These are phyloP conservation scores for Ophiostoma perfectum DNA, from an alignment of 2,329 filamentous ascomycete species.

Conservation along the genomic window DNA sequence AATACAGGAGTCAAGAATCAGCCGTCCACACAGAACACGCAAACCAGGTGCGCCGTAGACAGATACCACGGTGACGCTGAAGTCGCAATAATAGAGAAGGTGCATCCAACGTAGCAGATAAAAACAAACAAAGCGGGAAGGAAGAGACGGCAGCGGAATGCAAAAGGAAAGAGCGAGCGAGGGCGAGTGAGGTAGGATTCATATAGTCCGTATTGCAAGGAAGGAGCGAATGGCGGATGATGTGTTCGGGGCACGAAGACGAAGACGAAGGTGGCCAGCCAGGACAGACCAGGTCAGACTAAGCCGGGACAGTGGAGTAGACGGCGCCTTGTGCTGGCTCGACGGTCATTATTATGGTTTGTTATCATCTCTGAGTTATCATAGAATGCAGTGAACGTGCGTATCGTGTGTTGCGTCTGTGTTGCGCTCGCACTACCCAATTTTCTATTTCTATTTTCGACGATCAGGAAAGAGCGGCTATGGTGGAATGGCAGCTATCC, in stretches of 20 bases:
- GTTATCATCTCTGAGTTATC: conserved; percentile 3
- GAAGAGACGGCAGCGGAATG: not conserved
- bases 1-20: not conserved
- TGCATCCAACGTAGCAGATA: not conserved
- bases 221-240: conserved; percentile 17
- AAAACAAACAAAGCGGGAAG: not conserved
- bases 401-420: conserved; percentile 11
- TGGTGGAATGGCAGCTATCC: not conserved
- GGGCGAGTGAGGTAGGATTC: conserved; percentile 18
- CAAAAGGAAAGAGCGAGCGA: conserved; percentile 12
- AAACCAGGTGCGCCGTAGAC: not conserved
- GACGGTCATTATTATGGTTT: not conserved
- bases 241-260: conserved; percentile 14
- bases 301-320: not conserved
- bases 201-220: conserved; percentile 2
- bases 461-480: not conserved
- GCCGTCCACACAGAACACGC: not conserved
- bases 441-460: not conserved
- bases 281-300: not conserved
- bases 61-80: not conserved
- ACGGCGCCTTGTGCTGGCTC: not conserved
- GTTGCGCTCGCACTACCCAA: not conserved
- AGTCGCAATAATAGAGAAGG: not conserved
- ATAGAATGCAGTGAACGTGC: conserved; percentile 4
- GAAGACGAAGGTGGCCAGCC: not conserved